A percentile compares a stretch with the other conserved stretches of the same genome.
phyloP scores from a whole-genome alignment of 1,139 yeast species.

The Taphrina deformans region DNA sequence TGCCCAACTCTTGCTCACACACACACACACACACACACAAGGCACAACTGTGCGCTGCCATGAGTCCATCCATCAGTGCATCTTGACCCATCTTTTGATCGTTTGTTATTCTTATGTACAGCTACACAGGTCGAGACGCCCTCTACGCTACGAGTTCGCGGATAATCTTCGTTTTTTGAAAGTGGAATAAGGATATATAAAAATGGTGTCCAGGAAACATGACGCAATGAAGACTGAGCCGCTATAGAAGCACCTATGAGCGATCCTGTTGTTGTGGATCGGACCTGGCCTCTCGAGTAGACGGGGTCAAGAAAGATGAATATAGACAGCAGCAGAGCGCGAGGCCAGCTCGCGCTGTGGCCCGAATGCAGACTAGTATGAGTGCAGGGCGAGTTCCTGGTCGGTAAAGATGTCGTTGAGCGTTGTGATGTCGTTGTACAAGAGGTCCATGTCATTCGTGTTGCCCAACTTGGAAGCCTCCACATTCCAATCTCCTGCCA shows the following conservation, averaged over 20 bases:
- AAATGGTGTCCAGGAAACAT: no score
- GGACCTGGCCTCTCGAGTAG: neutral
- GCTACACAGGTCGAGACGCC: neutral
- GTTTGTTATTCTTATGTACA: no score
- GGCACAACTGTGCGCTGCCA: no score
- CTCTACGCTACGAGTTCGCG: neutral
- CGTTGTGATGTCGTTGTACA: slow-evolving; percentile 1
- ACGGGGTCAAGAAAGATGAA: neutral
- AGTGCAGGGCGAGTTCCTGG: neutral
- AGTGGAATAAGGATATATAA: no score
- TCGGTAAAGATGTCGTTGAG: slow-evolving; percentile 9
- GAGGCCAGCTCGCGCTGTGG: no score
- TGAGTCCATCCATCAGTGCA: no score
- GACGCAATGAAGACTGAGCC: neutral
- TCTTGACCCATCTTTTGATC: no score
- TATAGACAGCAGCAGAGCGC: no score
- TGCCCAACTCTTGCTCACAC: no score
- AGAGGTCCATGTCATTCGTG: neutral
- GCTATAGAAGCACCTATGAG: neutral
- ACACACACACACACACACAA: no score
- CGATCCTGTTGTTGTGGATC: neutral
- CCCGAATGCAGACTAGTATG: neutral
- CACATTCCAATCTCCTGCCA: neutral
- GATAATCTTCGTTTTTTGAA: no score
- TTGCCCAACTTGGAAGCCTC: neutral